phyloP scores from a whole-genome alignment of 805 yeast species.

The Wickerhamia fluorescens region DNA sequence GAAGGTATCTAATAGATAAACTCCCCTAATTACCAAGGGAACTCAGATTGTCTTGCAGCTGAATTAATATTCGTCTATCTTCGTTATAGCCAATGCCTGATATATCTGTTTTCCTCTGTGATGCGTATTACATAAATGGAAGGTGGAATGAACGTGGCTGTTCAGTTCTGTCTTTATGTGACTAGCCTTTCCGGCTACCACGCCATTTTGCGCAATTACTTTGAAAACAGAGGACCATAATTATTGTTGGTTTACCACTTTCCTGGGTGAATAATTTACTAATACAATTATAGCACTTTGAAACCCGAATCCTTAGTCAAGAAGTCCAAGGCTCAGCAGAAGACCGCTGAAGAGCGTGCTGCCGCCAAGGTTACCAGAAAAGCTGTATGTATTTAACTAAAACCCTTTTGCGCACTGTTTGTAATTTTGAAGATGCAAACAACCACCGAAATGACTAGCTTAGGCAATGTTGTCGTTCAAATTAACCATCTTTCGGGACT shows the following conservation, averaged over 20 bases:
- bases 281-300: constrained; percentile 32
- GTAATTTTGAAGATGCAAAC: constrained; percentile 44
- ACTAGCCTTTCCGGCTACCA: constrained; percentile 17
- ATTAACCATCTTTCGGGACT: constrained; percentile 88
- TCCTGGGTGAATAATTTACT: constrained; percentile 15
- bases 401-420: constrained; percentile 1
- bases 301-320: constrained; percentile 84
- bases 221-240: too few relatives aligned
- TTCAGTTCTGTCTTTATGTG: constrained; percentile 25
- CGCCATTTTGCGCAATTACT: constrained; percentile 8
- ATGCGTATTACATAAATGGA: constrained; percentile 22
- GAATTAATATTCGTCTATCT: constrained; percentile 16
- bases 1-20: too few relatives aligned
- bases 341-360: constrained; percentile 69
- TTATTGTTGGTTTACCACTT: too few relatives aligned
- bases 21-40: too few relatives aligned
- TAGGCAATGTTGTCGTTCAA: constrained; percentile 63
- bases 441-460: constrained; percentile 55
- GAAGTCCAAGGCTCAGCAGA: constrained; percentile 73
- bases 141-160: constrained; percentile 33
- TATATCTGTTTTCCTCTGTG: constrained; percentile 39
- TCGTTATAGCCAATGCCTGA: constrained; percentile 35
- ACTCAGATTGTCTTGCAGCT: constrained; percentile 36
- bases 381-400: constrained; percentile 57
- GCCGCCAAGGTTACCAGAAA: constrained; percentile 74